A percentile compares a stretch with the other conserved stretches of the same genome.
These are phyloP conservation scores for Xylaria sp. DNA, from an alignment of 2,329 filamentous ascomycete species.

Conservation along the genomic window DNA sequence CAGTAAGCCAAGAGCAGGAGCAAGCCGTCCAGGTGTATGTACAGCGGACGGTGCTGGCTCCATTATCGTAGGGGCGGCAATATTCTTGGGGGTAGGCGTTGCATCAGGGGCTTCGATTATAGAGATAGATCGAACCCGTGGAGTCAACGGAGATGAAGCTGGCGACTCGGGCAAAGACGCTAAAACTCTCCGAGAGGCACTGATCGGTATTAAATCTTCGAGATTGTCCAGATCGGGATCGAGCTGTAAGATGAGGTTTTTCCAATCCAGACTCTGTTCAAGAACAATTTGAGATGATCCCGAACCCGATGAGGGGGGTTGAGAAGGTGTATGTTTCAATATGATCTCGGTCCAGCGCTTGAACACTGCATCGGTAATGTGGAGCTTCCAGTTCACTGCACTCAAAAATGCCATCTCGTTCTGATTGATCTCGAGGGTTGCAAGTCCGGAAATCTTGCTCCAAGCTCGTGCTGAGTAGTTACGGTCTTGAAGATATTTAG, in stretches of 20 bases:
- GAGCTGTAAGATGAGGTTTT: slow-evolving; percentile 66
- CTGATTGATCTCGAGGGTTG: slow-evolving; percentile 92
- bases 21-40: slow-evolving; percentile 60
- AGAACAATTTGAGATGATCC: slow-evolving; percentile 52
- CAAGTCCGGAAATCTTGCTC: slow-evolving; percentile 99
- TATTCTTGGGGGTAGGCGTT: slow-evolving; percentile 56
- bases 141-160: slow-evolving; percentile 58
- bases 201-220: slow-evolving; percentile 59
- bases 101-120: slow-evolving; percentile 54
- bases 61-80: slow-evolving; percentile 58
- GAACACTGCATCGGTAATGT: slow-evolving; percentile 89
- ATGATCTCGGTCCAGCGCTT: slow-evolving; percentile 95
- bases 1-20: slow-evolving; percentile 65
- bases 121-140: slow-evolving; percentile 52
- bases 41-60: slow-evolving; percentile 60
- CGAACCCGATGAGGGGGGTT: slow-evolving; percentile 65
- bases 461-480: slow-evolving; percentile 98
- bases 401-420: slow-evolving; percentile 94
- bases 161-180: slow-evolving; percentile 55
- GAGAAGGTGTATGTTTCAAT: slow-evolving; percentile 79
- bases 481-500: slow-evolving; percentile 96
- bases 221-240: slow-evolving; percentile 69
- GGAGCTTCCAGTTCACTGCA: slow-evolving; percentile 92
- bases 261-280: slow-evolving; percentile 66
- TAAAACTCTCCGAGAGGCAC: slow-evolving; percentile 49